Conservation (phyloP, 2,329 filamentous ascomycete species). For the Zymoseptoria brevis region DNA sequence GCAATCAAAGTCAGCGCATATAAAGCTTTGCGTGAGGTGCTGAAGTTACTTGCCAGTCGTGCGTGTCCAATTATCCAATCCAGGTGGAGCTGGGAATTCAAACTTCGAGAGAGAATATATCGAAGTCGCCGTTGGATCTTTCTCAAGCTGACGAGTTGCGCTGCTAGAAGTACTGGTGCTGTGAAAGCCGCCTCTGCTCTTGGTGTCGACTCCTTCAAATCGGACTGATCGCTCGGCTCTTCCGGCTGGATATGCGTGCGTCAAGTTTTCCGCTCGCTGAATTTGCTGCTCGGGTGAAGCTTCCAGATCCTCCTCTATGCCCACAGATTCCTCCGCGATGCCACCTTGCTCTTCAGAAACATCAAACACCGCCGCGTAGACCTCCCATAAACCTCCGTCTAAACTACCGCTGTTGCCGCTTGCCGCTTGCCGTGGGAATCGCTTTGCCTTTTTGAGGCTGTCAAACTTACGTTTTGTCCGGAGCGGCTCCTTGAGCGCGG, state of each 20-base stretch:
- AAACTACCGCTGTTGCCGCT: constrained; percentile 4
- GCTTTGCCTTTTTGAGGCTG: constrained; percentile 21
- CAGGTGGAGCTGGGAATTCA: constrained; percentile 25
- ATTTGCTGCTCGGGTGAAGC: background rate
- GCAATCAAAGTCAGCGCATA: constrained; percentile 8
- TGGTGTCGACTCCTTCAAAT: background rate
- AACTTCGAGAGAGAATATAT: constrained; percentile 22
- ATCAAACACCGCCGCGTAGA: constrained; percentile 26
- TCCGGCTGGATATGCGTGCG: background rate
- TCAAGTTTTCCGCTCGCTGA: background rate
- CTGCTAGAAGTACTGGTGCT: background rate
- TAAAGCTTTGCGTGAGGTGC: background rate
- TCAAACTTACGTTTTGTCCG: constrained; percentile 27
- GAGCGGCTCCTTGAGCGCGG: constrained; percentile 8
- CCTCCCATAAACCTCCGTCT: constrained; percentile 22
- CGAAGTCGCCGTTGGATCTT: constrained; percentile 10
- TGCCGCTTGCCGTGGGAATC: constrained; percentile 20
- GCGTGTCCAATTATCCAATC: constrained; percentile 19
- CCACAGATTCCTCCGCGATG: background rate
- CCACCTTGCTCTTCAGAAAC: constrained; percentile 1
- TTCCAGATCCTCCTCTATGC: background rate
- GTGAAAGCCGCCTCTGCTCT: background rate
- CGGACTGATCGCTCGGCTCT: background rate
- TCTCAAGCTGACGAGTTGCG: background rate
- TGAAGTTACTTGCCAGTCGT: constrained; percentile 20